Conservation (phyloP, 2,329 filamentous ascomycete species). For the Escovopsis weberi region DNA sequence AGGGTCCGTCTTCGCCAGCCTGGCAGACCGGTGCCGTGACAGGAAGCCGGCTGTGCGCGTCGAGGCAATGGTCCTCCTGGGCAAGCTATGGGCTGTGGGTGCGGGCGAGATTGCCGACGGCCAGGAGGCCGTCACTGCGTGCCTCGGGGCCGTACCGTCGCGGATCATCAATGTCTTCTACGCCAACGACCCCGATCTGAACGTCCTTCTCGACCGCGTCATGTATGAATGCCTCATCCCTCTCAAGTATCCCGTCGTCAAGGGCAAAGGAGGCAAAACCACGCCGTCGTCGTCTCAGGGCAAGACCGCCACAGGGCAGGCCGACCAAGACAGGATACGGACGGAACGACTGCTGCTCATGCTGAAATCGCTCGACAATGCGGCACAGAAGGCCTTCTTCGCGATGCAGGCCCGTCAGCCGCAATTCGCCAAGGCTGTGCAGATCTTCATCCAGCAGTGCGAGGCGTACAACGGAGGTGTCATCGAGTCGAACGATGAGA, state of each 20-base stretch:
- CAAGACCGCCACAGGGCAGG: constrained; percentile 28
- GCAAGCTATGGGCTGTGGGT: constrained; percentile 86
- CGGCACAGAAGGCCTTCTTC: constrained; percentile 78
- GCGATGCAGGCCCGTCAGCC: constrained; percentile 68
- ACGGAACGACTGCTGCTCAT: constrained; percentile 74
- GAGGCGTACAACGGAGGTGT: constrained; percentile 84
- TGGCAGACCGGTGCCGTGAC: constrained; percentile 83
- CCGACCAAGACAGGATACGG: constrained; percentile 61
- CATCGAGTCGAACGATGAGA: constrained; percentile 55
- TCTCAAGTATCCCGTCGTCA: constrained; percentile 62
- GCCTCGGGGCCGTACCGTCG: constrained; percentile 71
- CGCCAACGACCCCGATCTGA: constrained; percentile 76
- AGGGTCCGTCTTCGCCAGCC: constrained; percentile 63
- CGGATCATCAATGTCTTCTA: constrained; percentile 81
- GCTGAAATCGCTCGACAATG: constrained; percentile 60
- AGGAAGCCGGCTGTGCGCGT: constrained; percentile 67
- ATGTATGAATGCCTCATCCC: constrained; percentile 83
- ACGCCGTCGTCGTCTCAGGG: constrained; percentile 39
- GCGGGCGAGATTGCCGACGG: constrained; percentile 73
- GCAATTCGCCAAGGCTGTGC: constrained; percentile 56
- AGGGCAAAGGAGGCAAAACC: constrained; percentile 46
- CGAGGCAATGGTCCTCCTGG: constrained; percentile 74
- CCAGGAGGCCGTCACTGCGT: constrained; percentile 57
- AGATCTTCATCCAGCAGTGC: constrained; percentile 67
- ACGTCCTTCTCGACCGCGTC: constrained; percentile 69